Evolutionary conservation across 2,329 filamentous ascomycete species (phyloP).

Genomic region (Tolypocladium tropicale): DNA sequence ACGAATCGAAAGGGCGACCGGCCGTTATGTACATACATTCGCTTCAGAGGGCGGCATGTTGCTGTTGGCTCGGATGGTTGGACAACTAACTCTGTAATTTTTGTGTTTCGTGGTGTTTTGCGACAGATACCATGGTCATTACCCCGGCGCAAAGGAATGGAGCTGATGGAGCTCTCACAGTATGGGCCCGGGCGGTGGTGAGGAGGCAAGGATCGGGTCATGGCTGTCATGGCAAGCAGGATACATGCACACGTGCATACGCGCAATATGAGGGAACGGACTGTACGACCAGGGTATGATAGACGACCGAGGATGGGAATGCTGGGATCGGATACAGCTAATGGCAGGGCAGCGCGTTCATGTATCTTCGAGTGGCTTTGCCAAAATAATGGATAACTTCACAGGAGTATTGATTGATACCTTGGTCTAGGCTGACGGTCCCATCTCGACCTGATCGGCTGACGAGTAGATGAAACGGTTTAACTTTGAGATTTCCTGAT

Average conservation of each 20-base stretch:
- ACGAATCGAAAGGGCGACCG: neutral
- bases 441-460: no score
- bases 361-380: neutral
- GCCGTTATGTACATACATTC: neutral
- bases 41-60: neutral
- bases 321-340: neutral
- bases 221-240: neutral
- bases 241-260: neutral
- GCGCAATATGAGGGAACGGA: neutral
- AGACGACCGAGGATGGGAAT: neutral
- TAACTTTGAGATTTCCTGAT: neutral
- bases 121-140: slow-evolving; percentile 1
- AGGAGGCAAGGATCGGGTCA: neutral
- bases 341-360: neutral
- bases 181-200: neutral
- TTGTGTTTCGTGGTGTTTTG: neutral
- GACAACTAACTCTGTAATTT: neutral
- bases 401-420: neutral
- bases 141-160: neutral
- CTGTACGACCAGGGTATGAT: neutral
- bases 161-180: neutral
- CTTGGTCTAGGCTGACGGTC: no score
- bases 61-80: neutral
- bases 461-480: no score
- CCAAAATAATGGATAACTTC: neutral